A percentile compares a stretch with the other conserved stretches of the same genome.
Conservation (phyloP, 2,329 filamentous ascomycete species). For the Epichloe glyceriae region DNA sequence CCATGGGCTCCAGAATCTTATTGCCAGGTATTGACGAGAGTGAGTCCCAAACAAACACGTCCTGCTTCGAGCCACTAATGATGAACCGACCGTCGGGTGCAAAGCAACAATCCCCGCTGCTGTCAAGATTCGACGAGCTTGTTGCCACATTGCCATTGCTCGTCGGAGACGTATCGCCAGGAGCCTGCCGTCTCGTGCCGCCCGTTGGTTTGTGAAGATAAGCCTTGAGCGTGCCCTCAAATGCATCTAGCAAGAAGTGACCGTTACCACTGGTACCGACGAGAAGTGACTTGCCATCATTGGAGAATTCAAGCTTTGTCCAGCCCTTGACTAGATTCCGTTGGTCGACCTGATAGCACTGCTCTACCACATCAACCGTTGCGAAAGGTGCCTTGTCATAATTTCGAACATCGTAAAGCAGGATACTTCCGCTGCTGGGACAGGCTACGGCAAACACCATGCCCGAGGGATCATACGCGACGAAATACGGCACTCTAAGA, state of each 20-base stretch:
- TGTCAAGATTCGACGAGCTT: slow-evolving; percentile 31
- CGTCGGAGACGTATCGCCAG: slow-evolving; percentile 32
- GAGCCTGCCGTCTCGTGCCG: slow-evolving; percentile 37
- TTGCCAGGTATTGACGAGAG: slow-evolving; percentile 41
- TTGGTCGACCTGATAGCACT: slow-evolving; percentile 32
- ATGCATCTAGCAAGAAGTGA: slow-evolving; percentile 89
- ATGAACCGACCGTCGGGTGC: slow-evolving; percentile 82
- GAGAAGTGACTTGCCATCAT: slow-evolving; percentile 81
- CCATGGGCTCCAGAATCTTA: slow-evolving; percentile 48
- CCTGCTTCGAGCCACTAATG: slow-evolving; percentile 62
- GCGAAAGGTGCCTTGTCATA: slow-evolving; percentile 86
- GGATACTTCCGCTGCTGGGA: slow-evolving; percentile 61
- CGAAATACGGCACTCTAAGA: slow-evolving; percentile 67
- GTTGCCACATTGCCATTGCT: slow-evolving; percentile 17
- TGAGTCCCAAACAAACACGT: slow-evolving; percentile 79
- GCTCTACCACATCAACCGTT: slow-evolving; percentile 64
- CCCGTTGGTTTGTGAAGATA: slow-evolving; percentile 51
- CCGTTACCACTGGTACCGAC: slow-evolving; percentile 72
- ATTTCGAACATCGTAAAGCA: slow-evolving; percentile 88
- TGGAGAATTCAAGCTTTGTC: slow-evolving; percentile 90
- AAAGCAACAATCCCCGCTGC: slow-evolving; percentile 73
- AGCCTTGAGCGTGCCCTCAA: slow-evolving; percentile 66
- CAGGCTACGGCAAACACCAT: slow-evolving; percentile 84
- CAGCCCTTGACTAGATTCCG: slow-evolving; percentile 57
- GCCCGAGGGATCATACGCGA: slow-evolving; percentile 84